Base-by-base conservation (phyloP, 2,329 filamentous ascomycete species). In the Xylaria sp. region DNA sequence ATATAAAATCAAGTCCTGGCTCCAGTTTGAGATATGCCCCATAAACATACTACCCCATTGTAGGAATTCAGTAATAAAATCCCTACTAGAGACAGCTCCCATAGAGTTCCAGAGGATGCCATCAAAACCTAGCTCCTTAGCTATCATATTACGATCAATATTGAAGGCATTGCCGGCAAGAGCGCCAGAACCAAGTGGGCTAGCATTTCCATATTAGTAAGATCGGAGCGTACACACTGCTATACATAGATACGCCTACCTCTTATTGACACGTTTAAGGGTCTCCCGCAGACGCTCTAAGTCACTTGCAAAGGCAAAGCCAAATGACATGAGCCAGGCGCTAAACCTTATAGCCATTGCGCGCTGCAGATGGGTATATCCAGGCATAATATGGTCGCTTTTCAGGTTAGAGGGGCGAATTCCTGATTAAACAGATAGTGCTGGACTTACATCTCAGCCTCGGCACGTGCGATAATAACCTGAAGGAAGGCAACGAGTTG, bases 351-450 rank as follows among this genome's bases (percentile, higher is more conserved):
- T n/a, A n/a, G n/a, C n/a, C n/a, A n/a, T n/a, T n/a, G n/a, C n/a
- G n/a, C n/a, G n/a, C n/a, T n/a, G n/a, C n/a, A 96, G 82, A 81
- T 97, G 93, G 16, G 93, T 97, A 82, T 97, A 97, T 2, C 92
- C 92, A 0, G 93, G 93, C 92, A 97, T 96, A 76, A 97, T 79
- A 72, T 88, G 85, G 73, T 92, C 90, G 71, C 97, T 88, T 85
- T 73, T 93, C 90, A 71, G 69, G n/a, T n/a, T n/a, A n/a, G n/a
- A n/a, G n/a, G n/a, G n/a, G n/a, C n/a, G n/a, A n/a, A n/a, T n/a
- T 70, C 58, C 75, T 23, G 57, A 29, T 48, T 69, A 68, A 47
- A 54, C 42, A 37, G 50, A 57, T 12, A 21, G 16, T 25, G 63
- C 37, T 71, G 40, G 66, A 37, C 69, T 69, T 72, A 72, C 71